Conservation (phyloP, 495 filamentous ascomycete species). For the Penicillium arizonense region DNA sequence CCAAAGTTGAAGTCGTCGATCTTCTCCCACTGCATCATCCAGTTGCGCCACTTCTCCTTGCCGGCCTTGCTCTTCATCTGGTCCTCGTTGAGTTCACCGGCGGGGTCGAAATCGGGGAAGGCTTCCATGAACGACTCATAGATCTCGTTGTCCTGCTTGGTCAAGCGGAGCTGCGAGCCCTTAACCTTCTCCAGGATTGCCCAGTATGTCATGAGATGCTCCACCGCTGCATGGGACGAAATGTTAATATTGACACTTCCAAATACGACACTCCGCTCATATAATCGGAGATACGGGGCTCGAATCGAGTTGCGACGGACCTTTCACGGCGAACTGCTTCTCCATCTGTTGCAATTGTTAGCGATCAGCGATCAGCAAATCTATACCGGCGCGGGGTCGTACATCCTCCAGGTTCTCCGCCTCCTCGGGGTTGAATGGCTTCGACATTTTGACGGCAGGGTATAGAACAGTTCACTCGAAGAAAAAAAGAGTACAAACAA, state of each 20-base stretch:
- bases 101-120: constrained; percentile 90
- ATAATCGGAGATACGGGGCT: background rate
- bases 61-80: constrained; percentile 96
- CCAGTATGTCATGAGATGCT: constrained; percentile 97
- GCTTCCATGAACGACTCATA: constrained; percentile 78
- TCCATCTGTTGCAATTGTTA: constrained; percentile 69
- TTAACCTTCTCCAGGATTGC: constrained; percentile 84
- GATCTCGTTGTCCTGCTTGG: constrained; percentile 93
- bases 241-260: constrained; percentile 13
- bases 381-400: constrained; percentile 1
- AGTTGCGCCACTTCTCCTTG: constrained; percentile 94
- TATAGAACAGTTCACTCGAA: background rate
- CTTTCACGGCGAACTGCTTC: constrained; percentile 99
- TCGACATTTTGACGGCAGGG: constrained; percentile 38
- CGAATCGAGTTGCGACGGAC: constrained; percentile 40
- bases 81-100: constrained; percentile 78
- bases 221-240: constrained; percentile 59
- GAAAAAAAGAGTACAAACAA: constrained; percentile 1
- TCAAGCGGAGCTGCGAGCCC: constrained; percentile 83
- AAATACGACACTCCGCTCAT: background rate
- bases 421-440: constrained; percentile 63
- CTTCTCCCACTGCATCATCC: constrained; percentile 90
- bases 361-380: constrained; percentile 8
- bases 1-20: constrained; percentile 97
- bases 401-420: constrained; percentile 80